Evolutionary conservation across 371 early-diverging fungal species (phyloP).

Genomic region (Basidiobolus meristosporus): DNA sequence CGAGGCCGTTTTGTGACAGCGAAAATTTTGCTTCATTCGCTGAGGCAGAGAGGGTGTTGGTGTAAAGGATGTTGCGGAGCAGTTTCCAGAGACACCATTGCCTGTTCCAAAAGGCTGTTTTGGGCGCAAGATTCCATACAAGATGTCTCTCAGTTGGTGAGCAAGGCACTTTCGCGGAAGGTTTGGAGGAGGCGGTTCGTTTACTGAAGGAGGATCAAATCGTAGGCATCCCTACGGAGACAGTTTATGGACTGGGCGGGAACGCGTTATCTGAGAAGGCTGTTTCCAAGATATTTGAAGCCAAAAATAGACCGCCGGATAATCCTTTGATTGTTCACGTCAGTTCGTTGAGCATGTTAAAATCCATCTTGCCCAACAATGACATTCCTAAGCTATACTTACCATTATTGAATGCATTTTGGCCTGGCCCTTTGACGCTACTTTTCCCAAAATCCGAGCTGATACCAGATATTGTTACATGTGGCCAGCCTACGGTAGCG

Average conservation of each 20-base stretch:
- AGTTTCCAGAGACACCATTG: no score
- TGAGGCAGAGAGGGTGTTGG: no score
- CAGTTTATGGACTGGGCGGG: conserved; percentile 98
- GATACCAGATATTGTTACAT: conserved; percentile 67
- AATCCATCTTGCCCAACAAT: conserved; percentile 29
- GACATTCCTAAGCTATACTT: conserved; percentile 21
- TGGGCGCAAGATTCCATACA: no score
- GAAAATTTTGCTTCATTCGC: no score
- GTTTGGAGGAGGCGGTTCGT: conserved; percentile 22
- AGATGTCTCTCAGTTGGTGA: no score
- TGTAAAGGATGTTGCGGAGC: no score
- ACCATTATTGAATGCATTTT: conserved; percentile 58
- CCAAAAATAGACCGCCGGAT: conserved; percentile 92
- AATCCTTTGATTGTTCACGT: conserved; percentile 99
- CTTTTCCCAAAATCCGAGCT: conserved; percentile 55
- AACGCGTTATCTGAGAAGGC: conserved; percentile 60
- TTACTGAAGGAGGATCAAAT: conserved; percentile 21
- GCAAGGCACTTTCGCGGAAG: no score
- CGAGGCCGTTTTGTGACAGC: no score
- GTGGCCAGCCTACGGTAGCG: conserved; percentile 77
- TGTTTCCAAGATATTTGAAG: conserved; percentile 67
- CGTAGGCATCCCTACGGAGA: conserved; percentile 98
- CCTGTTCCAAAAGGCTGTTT: no score
- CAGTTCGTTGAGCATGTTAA: conserved; percentile 79
- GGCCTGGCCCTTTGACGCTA: conserved; percentile 98